Evolutionary conservation across 768 basidiomycete species (phyloP).

Genomic region (Sporobolomyces phaffii): DNA sequence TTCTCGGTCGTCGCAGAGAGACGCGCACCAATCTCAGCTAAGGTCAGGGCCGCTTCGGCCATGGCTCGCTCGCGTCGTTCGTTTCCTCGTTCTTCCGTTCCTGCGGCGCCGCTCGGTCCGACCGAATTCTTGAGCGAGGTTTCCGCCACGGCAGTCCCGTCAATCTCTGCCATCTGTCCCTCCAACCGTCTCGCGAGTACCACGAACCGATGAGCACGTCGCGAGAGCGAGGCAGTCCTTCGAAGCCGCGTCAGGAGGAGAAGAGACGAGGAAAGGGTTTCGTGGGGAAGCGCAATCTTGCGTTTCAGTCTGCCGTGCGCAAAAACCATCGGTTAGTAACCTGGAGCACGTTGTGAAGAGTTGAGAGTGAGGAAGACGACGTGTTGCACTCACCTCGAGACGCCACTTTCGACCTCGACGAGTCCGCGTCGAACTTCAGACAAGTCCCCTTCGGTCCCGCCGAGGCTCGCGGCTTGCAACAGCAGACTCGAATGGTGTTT

Average conservation of each 20-base stretch:
- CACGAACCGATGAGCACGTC: conserved; percentile 77
- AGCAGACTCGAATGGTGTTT: conserved; percentile 74
- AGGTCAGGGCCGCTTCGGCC: conserved; percentile 87
- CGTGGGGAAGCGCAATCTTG: conserved; percentile 81
- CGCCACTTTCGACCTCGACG: conserved; percentile 64
- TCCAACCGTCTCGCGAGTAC: conserved; percentile 75
- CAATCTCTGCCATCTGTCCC: conserved; percentile 72
- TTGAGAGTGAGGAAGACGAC: conserved; percentile 34
- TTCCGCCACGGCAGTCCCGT: background rate
- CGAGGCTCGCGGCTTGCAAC: conserved; percentile 70
- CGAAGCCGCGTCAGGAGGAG: conserved; percentile 69
- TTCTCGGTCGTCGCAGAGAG: too few species aligned
- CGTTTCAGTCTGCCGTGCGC: conserved; percentile 59
- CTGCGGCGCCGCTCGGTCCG: conserved; percentile 43
- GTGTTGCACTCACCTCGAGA: conserved; percentile 60
- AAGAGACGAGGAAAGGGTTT: conserved; percentile 65
- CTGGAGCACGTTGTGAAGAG: too few species aligned
- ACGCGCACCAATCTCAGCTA: conserved; percentile 63
- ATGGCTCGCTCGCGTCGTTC: conserved; percentile 63
- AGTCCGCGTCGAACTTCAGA: conserved; percentile 63
- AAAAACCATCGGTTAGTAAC: too few species aligned
- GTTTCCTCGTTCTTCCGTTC: conserved; percentile 59
- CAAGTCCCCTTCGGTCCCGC: conserved; percentile 65
- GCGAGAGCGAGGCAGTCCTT: conserved; percentile 73
- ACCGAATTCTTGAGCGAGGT: background rate